phyloP scores from a whole-genome alignment of 192 early-diverging fungal species.

The Coemansia sp. region DNA sequence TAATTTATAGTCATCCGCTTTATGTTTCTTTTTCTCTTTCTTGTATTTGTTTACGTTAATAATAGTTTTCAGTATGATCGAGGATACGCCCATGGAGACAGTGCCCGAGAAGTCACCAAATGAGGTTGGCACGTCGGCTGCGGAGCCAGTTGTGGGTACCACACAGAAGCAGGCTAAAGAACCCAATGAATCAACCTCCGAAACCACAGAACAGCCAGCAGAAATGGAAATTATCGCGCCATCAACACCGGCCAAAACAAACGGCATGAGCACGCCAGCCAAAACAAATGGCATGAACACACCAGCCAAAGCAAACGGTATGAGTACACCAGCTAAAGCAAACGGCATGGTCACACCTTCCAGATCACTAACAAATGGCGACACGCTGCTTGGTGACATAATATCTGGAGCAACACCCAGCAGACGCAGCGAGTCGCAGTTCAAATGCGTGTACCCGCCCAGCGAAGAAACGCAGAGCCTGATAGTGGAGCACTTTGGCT shows the following conservation, averaged over 20 bases:
- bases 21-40: neutral
- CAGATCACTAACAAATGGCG: neutral
- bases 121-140: neutral
- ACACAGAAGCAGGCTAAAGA: neutral
- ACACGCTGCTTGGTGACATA: constrained; percentile 14
- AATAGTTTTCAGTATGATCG: too few relatives aligned
- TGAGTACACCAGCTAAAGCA: neutral
- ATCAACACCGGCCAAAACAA: neutral
- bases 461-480: constrained; percentile 48
- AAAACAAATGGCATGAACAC: neutral
- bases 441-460: constrained; percentile 49
- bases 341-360: neutral
- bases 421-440: constrained; percentile 26
- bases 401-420: constrained; percentile 43
- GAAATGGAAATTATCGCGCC: constrained; percentile 1
- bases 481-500: constrained; percentile 78
- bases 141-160: neutral
- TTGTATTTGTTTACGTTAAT: constrained; percentile 10
- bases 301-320: neutral
- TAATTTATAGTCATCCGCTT: neutral
- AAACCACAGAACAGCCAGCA: neutral
- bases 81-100: neutral
- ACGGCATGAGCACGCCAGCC: neutral
- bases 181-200: neutral
- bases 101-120: neutral